Base-by-base conservation (phyloP, 352 stramenopile genomes). In the Thraustochytrium sp. region DNA sequence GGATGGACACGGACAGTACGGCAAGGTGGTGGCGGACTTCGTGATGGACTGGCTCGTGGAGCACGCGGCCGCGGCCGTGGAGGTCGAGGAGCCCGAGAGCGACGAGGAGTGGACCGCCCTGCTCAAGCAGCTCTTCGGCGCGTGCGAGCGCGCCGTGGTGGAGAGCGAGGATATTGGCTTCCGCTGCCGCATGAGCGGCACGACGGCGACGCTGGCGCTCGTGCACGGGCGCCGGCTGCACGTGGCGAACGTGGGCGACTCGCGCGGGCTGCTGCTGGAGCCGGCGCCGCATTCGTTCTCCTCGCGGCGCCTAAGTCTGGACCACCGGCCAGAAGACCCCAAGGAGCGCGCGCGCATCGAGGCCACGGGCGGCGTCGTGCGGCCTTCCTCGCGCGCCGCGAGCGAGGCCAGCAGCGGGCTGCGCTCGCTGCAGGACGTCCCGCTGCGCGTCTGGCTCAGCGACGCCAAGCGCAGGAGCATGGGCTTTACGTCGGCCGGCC, bases 241-340 rank as follows among this genome's bases (percentile, higher is more conserved):
- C 38, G 68, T 80, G 4, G 68, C 36, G 13, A 80, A 80, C 53
- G 68, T 80, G 9, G 68, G 68, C 37, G 68, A 80, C 3, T 80
- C 68, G n/a, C 68, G 68, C n/a, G 31, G 31, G 1, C 8, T 80
- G 11, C 11, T 80, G 4, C 44, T 46, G 18, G 29, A 40, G 21
- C 31, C 68, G 31, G 31, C 11, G 11, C 31, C 38, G 31, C 34
- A 64, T 18, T 26, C 9, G 23, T n/a, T n/a, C 4, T 34, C 68
- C 8, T 65, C 36, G n/a, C 46, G 49, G 5, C 34, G 62, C 8
- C 38, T 51, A 53, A 54, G 62, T 64, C 48, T 38, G 23, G 68
- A 80, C 34, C 68, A 80, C 9, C 13, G 68, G 21, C 68, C 68
- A 3, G 68, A 80, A 0, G 31, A 55, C 37, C 34, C 44, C 5